Evolutionary conservation across 2,329 filamentous ascomycete species (phyloP), one percentile per base, ranked within the genome.

Genomic region (Ophiocordyceps camponoti-leonardi): DNA sequence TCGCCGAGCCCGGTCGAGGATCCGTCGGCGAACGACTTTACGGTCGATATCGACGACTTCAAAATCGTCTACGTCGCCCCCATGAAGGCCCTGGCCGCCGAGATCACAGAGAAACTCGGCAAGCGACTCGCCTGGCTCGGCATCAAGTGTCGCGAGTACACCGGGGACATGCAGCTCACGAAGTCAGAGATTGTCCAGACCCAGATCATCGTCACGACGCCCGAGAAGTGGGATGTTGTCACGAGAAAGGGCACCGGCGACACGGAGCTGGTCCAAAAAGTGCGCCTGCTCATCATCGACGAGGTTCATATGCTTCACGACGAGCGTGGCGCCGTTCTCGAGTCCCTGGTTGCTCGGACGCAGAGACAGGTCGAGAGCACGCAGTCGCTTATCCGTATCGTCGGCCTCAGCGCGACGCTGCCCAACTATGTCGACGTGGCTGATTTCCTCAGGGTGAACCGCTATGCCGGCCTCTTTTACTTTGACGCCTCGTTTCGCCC

Each of bases 271-370:
- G 93, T 98, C 14, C 92, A 98, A 56, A 98, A 98, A 60, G 92
- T 98, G 22, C 79, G 90, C 12, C 71, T 98, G 2, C 73, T 98
- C 49, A 96, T 98, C 56, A 96, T 98, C 50, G 92, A 98, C 61
- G 92, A 98, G 66, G 92, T 98, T 1, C 92, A 98, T 59, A 98
- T 98, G 93, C 80, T 98, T 55, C 93, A 98, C 56, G 92, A 98
- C 60, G 92, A 96, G 62, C 80, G 92, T 60, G 92, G 92, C 57
- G 87, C 93, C 13, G 93, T 98, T 0, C 73, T 99, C 26, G 92
- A 99, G 59, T 95, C 90, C 6, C 71, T 99, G 20, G 93, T 98
- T 16, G 92, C 92, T 12, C 78, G 92, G 54, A 99, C 93, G 0
- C 83, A 96, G 65, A 75, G 92, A 50, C 92, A 98, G 57, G 93